These are phyloP conservation scores for Naganishia onofrii DNA, from an alignment of 768 basidiomycete species.

Conservation along the genomic window DNA sequence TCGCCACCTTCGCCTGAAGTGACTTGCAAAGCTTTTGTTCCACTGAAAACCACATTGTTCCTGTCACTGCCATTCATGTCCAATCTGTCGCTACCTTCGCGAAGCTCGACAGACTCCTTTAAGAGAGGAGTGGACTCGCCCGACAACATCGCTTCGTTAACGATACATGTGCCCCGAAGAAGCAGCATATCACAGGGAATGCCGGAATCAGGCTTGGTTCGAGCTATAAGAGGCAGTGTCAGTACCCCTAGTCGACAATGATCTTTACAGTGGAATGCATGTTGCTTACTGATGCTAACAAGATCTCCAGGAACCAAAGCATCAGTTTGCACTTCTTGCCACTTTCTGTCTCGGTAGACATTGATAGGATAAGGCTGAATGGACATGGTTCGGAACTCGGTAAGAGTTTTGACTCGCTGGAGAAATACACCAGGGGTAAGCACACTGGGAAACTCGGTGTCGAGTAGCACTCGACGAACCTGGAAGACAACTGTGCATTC, in stretches of 20 bases:
- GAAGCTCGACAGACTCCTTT: constrained; percentile 88
- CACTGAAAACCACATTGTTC: constrained; percentile 85
- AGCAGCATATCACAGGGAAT: constrained; percentile 91
- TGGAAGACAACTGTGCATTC: constrained; percentile 99
- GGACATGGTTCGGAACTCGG: constrained; percentile 96
- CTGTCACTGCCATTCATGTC: constrained; percentile 85
- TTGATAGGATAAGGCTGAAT: constrained; percentile 84
- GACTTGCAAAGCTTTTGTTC: constrained; percentile 94
- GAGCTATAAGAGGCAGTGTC: constrained; percentile 42
- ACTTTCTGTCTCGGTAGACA: constrained; percentile 71
- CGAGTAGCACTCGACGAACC: constrained; percentile 57
- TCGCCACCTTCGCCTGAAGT: constrained; percentile 54
- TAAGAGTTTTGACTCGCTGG: constrained; percentile 85
- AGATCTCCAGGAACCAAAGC: constrained; percentile 88
- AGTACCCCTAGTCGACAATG: neutral
- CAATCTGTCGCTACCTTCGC: constrained; percentile 69
- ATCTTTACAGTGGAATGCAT: neutral
- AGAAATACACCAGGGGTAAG: neutral
- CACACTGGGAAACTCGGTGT: neutral
- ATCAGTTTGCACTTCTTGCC: constrained; percentile 78
- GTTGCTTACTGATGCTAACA: constrained; percentile 60
- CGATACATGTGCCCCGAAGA: constrained; percentile 87
- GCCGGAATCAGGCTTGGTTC: constrained; percentile 68
- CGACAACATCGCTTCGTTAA: constrained; percentile 98
- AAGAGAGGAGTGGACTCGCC: constrained; percentile 96